phyloP scores from a whole-genome alignment of 495 filamentous ascomycete species.

The Penicillium parvum region DNA sequence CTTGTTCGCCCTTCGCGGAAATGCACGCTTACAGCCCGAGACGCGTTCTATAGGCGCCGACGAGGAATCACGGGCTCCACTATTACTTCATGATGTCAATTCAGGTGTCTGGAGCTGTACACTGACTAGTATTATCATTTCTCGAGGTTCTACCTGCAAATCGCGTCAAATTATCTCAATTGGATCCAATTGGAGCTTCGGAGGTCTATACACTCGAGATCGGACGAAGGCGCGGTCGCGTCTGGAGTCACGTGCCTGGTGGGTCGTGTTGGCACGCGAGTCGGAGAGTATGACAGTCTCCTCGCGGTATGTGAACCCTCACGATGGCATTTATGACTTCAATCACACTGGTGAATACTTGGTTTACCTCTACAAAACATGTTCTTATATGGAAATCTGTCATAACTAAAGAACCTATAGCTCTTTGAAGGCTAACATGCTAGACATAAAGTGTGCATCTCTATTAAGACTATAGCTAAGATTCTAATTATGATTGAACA shows the following conservation, averaged over 20 bases:
- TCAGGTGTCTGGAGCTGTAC: constrained; percentile 1
- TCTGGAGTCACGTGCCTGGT: constrained; percentile 24
- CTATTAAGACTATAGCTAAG: no score
- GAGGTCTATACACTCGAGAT: constrained; percentile 10
- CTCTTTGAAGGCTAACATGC: no score
- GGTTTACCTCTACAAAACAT: not conserved
- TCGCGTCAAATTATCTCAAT: constrained; percentile 2
- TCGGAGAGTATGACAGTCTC: constrained; percentile 12
- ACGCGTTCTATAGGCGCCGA: constrained; percentile 48
- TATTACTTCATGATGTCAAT: constrained; percentile 16
- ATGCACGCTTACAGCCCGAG: constrained; percentile 47
- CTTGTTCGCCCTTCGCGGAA: constrained; percentile 42
- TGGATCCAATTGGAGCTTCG: not conserved
- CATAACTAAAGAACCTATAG: no score
- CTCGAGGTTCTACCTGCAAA: not conserved
- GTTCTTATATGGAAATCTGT: not conserved
- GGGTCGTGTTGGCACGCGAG: constrained; percentile 24
- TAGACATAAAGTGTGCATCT: no score
- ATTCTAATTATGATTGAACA: no score
- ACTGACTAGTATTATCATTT: not conserved
- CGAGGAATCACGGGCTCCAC: constrained; percentile 41
- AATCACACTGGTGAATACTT: not conserved
- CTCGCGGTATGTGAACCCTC: constrained; percentile 1
- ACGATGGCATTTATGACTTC: constrained; percentile 2
- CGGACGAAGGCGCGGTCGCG: constrained; percentile 24